Evolutionary conservation across 140 eudicot genomes (phyloP).

Genomic region (Artemisia princeps): DNA sequence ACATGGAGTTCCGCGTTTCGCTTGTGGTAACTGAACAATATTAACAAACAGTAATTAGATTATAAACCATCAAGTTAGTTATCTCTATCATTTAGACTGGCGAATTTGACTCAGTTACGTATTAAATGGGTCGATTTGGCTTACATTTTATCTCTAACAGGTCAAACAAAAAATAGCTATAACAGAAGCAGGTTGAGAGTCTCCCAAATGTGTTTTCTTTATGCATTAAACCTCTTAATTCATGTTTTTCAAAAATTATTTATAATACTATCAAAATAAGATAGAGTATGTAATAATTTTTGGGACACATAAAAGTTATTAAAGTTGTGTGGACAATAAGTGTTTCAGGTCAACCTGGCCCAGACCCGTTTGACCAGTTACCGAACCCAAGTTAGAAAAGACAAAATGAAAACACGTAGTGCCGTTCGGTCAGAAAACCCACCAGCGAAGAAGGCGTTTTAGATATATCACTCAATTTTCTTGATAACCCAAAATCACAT

Average conservation of each 20-base stretch:
- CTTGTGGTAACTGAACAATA: slow-evolving; percentile 76
- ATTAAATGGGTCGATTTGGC: neutral
- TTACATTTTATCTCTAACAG: neutral
- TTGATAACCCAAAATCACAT: slow-evolving; percentile 87
- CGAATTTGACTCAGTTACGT: neutral
- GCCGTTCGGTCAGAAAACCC: slow-evolving; percentile 18
- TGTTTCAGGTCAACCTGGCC: neutral
- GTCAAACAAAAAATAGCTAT: slow-evolving; percentile 1
- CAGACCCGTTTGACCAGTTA: neutral
- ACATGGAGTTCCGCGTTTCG: slow-evolving; percentile 95
- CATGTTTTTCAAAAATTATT: neutral
- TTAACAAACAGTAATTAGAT: slow-evolving; percentile 18
- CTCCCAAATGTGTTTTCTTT: neutral
- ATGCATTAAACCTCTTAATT: neutral
- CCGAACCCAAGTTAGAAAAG: neutral
- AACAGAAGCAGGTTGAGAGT: neutral
- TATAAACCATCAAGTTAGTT: slow-evolving; percentile 6
- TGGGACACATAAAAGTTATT: neutral
- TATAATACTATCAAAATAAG: neutral
- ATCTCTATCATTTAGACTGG: neutral
- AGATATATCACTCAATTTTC: slow-evolving; percentile 78
- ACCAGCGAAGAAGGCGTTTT: slow-evolving; percentile 72
- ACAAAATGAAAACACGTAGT: neutral
- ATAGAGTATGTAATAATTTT: neutral
- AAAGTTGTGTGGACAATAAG: too few species aligned